Evolutionary conservation across 208 protist species (phyloP), one percentile per base, ranked within the genome.

Genomic region (Leishmania arabica): DNA sequence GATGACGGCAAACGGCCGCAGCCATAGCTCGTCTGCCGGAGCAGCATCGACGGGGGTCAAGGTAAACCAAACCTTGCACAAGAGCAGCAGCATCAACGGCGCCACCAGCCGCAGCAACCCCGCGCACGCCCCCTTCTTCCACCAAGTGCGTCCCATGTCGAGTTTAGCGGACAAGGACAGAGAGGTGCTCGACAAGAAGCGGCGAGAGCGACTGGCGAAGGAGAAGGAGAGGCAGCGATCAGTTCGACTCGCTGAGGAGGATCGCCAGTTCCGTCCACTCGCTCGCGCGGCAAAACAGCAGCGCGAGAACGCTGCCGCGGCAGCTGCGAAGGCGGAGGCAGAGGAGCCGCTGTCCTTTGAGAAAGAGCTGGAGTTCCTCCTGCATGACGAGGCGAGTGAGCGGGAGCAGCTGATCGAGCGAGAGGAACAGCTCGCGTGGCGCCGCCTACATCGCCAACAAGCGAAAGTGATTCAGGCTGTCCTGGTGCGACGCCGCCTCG

Each of bases 331-430:
- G 21, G 17, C 53, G 34, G 3, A 51, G 77, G 27, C 65, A 40
- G 34, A 79, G 24, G 17, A 69, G 64, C 49, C 64, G 6, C 58
- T 34, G n/a, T 72, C 76, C 24, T 51, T 71, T 34, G 77, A 34
- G 60, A 47, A 47, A 45, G 60, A 60, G 19, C 62, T 82, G n/a
- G 66, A 34, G 3, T 81, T 86, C 66, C 37, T 92, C 6, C 24
- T 81, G 65, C 65, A 84, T 21, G 86, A 91, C 64, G 92, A 95
- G 72, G 66, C 54, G 31, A 88, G 81, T 31, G 92, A 92, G 75
- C 82, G 90, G 24, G 82, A 90, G 79, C 92, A 95, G 84, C 77
- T 94, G 31, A 88, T 95, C 65, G 86, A 89, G 64, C 77, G 83
- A 24, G 89, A 93, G 73, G 90, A 96, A 81, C 34, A 83, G 73